Conservation (phyloP, 768 basidiomycete genomes). For the Postia placenta region DNA sequence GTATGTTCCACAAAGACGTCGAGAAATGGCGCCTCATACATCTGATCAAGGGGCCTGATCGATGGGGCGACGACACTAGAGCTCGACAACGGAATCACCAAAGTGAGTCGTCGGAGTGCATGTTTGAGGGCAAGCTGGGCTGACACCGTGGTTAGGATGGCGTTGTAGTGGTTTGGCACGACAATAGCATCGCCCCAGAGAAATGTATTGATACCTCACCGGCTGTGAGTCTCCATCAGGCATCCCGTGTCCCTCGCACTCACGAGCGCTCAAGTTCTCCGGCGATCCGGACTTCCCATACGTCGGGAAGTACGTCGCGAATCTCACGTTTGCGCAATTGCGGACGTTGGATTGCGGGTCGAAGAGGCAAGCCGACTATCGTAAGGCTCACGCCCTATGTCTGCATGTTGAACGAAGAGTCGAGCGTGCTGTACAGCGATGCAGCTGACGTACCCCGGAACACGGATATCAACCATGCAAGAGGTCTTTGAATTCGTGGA, state of each 20-base stretch:
- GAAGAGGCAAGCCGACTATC: slow-evolving; percentile 48
- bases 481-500: slow-evolving; percentile 74
- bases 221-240: slow-evolving; percentile 33
- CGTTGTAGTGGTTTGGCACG: slow-evolving; percentile 76
- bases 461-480: slow-evolving; percentile 64
- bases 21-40: background rate
- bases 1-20: slow-evolving; percentile 28
- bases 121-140: background rate
- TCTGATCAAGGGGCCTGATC: slow-evolving; percentile 54
- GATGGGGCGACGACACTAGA: slow-evolving; percentile 74
- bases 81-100: slow-evolving; percentile 73
- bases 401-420: background rate
- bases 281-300: slow-evolving; percentile 64
- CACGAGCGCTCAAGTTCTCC: slow-evolving; percentile 32
- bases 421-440: slow-evolving; percentile 34
- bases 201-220: slow-evolving; percentile 71
- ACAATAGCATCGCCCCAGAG: slow-evolving; percentile 51
- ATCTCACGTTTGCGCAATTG: slow-evolving; percentile 72
- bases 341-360: slow-evolving; percentile 81
- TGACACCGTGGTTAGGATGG: slow-evolving; percentile 52
- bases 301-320: slow-evolving; percentile 71
- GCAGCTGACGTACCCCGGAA: slow-evolving; percentile 60
- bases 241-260: background rate
- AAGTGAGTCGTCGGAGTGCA: slow-evolving; percentile 29
- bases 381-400: slow-evolving; percentile 31